phyloP scores from a whole-genome alignment of 495 filamentous ascomycete genomes.

The Xylaria longipes region DNA sequence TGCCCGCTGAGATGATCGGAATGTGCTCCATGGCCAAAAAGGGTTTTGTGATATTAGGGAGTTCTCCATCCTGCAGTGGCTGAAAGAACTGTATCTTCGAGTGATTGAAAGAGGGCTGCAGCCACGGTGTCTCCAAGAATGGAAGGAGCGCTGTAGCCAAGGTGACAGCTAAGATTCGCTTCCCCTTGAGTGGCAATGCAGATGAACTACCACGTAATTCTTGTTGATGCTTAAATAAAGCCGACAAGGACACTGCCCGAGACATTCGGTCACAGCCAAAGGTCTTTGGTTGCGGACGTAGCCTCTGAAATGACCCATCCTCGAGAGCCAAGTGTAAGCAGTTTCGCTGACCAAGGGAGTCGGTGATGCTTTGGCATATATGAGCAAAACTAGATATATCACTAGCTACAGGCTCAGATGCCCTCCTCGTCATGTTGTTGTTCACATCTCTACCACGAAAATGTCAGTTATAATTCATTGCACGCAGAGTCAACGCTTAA shows the following conservation, averaged over 20 bases:
- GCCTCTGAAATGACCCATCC: slow-evolving; percentile 37
- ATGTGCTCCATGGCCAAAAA: slow-evolving; percentile 40
- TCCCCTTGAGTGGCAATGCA: slow-evolving; percentile 39
- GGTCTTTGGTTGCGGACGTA: slow-evolving; percentile 42
- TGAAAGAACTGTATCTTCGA: slow-evolving; percentile 44
- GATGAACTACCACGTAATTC: slow-evolving; percentile 37
- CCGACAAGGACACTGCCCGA: slow-evolving; percentile 38
- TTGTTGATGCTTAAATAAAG: slow-evolving; percentile 40
- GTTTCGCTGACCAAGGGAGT: slow-evolving; percentile 32
- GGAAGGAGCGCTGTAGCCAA: slow-evolving; percentile 41
- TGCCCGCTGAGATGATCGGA: slow-evolving; percentile 38
- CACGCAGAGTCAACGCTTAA: slow-evolving; percentile 32
- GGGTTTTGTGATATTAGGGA: slow-evolving; percentile 42
- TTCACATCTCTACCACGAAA: not conserved
- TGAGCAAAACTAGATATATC: not conserved
- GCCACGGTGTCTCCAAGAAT: slow-evolving; percentile 43
- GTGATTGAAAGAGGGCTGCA: slow-evolving; percentile 45
- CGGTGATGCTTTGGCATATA: slow-evolving; percentile 2
- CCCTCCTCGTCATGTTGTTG: not conserved
- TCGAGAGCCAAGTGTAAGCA: slow-evolving; percentile 39
- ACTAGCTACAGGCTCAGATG: not conserved
- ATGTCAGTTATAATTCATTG: slow-evolving; percentile 27
- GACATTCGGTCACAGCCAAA: slow-evolving; percentile 36
- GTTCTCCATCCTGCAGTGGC: slow-evolving; percentile 37
- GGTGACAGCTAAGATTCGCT: slow-evolving; percentile 41